A percentile compares a stretch with the other conserved stretches of the same genome.
Conservation (phyloP, 139 green algal species). For the Haematococcus lacustris region DNA sequence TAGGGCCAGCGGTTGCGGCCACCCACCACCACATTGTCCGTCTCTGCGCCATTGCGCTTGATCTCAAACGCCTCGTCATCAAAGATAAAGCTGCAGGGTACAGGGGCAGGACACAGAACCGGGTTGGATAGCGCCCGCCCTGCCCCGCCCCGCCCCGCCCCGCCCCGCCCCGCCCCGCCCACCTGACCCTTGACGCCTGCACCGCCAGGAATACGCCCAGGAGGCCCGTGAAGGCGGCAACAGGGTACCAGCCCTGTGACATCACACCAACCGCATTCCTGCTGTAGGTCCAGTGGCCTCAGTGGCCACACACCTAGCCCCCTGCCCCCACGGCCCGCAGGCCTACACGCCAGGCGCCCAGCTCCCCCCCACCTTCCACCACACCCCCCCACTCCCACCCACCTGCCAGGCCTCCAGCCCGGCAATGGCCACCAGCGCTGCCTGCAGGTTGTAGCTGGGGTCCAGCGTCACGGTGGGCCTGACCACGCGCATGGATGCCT, state of each 20-base stretch:
- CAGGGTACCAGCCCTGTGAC: slow-evolving; percentile 19
- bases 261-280: no score
- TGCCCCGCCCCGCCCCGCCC: no score
- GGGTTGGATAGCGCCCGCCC: background rate
- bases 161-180: no score
- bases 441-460: slow-evolving; percentile 39
- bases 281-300: no score
- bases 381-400: no score
- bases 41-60: slow-evolving; percentile 34
- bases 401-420: slow-evolving; percentile 29
- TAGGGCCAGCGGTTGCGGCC: slow-evolving; percentile 78
- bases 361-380: no score
- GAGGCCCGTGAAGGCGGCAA: slow-evolving; percentile 39
- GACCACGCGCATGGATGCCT: no score
- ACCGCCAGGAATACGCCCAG: slow-evolving; percentile 66
- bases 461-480: slow-evolving; percentile 24
- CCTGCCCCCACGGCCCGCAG: no score
- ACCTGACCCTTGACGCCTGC: slow-evolving; percentile 65
- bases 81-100: slow-evolving; percentile 63
- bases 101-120: background rate
- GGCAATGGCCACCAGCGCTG: slow-evolving; percentile 25
- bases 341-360: no score
- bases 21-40: slow-evolving; percentile 82
- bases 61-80: slow-evolving; percentile 65
- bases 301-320: no score